Conservation (phyloP, 352 stramenopile species). For the Hyaloperonospora arabidopsidis region DNA sequence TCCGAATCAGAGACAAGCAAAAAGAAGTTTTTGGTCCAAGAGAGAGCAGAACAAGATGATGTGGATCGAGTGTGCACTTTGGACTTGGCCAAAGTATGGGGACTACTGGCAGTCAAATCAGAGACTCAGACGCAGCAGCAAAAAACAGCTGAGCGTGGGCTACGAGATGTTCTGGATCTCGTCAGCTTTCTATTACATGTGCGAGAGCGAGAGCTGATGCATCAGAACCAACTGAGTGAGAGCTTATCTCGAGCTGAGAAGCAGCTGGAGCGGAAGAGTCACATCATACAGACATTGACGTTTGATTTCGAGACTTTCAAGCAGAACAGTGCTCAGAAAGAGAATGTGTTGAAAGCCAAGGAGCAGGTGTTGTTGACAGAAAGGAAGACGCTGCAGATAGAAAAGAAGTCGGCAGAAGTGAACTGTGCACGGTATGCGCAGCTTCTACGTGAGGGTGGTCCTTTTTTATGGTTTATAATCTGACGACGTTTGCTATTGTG, state of each 20-base stretch:
- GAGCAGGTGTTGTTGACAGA: slow-evolving; percentile 44
- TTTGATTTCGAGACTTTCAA: slow-evolving; percentile 42
- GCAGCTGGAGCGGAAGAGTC: slow-evolving; percentile 43
- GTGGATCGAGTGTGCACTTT: slow-evolving; percentile 24
- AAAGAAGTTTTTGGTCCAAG: slow-evolving; percentile 12
- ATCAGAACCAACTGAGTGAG: slow-evolving; percentile 48
- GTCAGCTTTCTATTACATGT: slow-evolving; percentile 62
- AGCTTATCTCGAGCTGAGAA: slow-evolving; percentile 35
- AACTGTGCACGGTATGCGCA: slow-evolving; percentile 42
- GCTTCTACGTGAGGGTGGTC: neutral
- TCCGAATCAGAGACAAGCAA: slow-evolving; percentile 16
- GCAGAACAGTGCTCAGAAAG: slow-evolving; percentile 43
- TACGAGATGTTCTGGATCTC: slow-evolving; percentile 58
- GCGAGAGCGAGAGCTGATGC: slow-evolving; percentile 41
- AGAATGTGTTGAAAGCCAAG: slow-evolving; percentile 58
- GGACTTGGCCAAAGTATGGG: slow-evolving; percentile 20
- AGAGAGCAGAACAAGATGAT: slow-evolving; percentile 14
- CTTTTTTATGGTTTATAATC: neutral
- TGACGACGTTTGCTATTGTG: neutral
- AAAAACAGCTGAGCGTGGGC: slow-evolving; percentile 26
- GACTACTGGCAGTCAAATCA: slow-evolving; percentile 12
- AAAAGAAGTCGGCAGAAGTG: slow-evolving; percentile 65
- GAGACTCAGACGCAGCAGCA: slow-evolving; percentile 15
- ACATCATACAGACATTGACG: slow-evolving; percentile 37
- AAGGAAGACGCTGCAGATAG: slow-evolving; percentile 41